Conservation (phyloP, 768 basidiomycete genomes). For the Tremella fuciformis region DNA sequence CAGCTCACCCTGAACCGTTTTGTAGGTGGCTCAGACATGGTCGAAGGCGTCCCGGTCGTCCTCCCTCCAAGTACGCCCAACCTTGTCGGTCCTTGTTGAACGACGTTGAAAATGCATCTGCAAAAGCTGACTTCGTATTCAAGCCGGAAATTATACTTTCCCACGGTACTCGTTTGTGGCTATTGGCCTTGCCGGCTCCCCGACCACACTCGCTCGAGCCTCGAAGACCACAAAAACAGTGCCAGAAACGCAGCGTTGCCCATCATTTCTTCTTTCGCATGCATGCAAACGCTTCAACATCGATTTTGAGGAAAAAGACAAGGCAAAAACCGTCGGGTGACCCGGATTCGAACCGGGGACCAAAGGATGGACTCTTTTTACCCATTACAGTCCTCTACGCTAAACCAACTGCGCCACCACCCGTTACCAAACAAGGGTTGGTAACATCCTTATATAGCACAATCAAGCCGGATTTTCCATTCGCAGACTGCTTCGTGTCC, state of each 20-base stretch:
- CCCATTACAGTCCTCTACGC: constrained; percentile 7
- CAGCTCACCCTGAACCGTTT: constrained; percentile 40
- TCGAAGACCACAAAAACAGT: no score
- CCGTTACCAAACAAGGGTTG: no score
- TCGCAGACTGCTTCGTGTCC: no score
- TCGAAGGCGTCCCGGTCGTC: constrained; percentile 1
- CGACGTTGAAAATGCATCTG: not conserved
- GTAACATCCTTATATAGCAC: no score
- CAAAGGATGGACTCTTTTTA: constrained; percentile 3
- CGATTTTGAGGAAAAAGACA: no score
- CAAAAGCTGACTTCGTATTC: not conserved
- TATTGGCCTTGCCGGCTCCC: no score
- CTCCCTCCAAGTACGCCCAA: not conserved
- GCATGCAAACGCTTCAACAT: no score
- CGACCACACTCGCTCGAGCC: no score
- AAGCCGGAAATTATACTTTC: constrained; percentile 2
- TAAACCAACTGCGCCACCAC: constrained; percentile 5
- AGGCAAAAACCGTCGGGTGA: no score
- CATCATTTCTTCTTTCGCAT: no score
- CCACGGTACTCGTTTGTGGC: not conserved
- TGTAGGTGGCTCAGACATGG: constrained; percentile 14
- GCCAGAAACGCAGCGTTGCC: no score
- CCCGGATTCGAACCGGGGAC: constrained; percentile 6
- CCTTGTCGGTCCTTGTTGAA: not conserved
- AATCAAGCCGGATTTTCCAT: no score